phyloP scores from a whole-genome alignment of 1,284 basidiomycete genomes.

The Ustilago curta region DNA sequence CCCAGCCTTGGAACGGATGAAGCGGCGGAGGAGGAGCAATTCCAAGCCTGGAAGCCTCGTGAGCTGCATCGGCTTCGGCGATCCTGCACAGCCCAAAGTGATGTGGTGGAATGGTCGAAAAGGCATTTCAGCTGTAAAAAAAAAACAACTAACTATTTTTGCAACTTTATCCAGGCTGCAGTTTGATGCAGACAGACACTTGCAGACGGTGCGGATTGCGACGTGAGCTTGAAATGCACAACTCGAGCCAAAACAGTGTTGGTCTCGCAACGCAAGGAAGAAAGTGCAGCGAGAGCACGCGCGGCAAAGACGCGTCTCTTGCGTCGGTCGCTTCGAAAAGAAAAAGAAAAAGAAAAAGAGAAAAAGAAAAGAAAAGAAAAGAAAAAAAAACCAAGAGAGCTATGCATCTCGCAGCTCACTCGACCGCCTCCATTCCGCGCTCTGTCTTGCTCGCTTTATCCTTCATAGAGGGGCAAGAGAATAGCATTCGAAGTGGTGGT shows the following conservation, averaged over 20 bases:
- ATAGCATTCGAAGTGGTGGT: neutral
- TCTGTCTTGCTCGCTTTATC: neutral
- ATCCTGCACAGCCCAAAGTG: constrained; percentile 8
- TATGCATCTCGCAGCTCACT: constrained; percentile 34
- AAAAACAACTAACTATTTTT: too few species aligned
- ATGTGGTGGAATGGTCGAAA: neutral
- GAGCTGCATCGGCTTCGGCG: constrained; percentile 37
- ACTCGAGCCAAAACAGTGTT: too few species aligned
- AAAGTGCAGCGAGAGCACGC: neutral
- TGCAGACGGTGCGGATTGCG: constrained; percentile 14
- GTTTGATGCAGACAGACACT: constrained; percentile 8
- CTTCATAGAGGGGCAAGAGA: neutral
- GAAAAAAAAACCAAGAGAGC: constrained; percentile 7
- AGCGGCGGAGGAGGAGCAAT: constrained; percentile 2
- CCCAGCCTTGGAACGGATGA: neutral
- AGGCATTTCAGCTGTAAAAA: constrained; percentile 3
- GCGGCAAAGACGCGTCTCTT: neutral
- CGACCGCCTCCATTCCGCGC: constrained; percentile 4
- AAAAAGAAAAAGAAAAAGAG: too few species aligned
- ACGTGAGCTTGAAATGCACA: constrained; percentile 14
- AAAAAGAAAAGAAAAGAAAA: neutral
- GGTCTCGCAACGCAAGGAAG: constrained; percentile 23
- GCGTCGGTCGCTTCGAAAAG: too few species aligned
- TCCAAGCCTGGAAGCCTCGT: neutral
- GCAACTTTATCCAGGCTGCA: neutral